Evolutionary conservation across 371 early-diverging fungal species (phyloP).

Genomic region (Rhizopus delemar): DNA sequence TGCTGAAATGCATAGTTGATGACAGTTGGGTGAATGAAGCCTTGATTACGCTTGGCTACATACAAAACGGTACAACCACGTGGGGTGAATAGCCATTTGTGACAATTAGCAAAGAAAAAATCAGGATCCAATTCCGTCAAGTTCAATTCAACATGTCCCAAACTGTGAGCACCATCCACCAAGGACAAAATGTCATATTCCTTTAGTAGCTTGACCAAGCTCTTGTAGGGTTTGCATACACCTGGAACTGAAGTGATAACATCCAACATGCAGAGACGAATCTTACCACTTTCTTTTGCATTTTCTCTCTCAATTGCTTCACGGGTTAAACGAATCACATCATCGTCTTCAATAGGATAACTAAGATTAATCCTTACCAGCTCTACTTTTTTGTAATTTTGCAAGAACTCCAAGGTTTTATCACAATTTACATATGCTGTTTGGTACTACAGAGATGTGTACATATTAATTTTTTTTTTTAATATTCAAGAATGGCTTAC

Average conservation of each 20-base stretch:
- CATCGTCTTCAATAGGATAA: conserved; percentile 35
- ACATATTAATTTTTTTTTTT: not conserved
- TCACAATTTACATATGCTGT: conserved; percentile 45
- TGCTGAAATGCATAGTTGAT: conserved; percentile 50
- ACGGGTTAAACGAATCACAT: conserved; percentile 31
- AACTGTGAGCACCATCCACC: conserved; percentile 73
- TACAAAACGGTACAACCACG: conserved; percentile 65
- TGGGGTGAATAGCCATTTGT: conserved; percentile 74
- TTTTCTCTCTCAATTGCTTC: conserved; percentile 33
- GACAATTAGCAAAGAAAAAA: conserved; percentile 71
- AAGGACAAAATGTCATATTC: conserved; percentile 58
- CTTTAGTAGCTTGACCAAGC: conserved; percentile 45
- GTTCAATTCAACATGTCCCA: conserved; percentile 66
- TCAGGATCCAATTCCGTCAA: conserved; percentile 58
- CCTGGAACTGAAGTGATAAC: conserved; percentile 59
- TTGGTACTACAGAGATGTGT: conserved; percentile 15
- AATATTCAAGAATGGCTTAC: conserved; percentile 11
- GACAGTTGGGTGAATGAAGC: conserved; percentile 50
- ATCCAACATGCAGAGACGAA: conserved; percentile 53
- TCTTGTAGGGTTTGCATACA: conserved; percentile 62
- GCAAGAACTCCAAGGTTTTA: conserved; percentile 35
- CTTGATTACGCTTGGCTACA: conserved; percentile 57
- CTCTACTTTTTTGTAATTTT: conserved; percentile 32
- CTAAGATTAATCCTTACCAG: conserved; percentile 34
- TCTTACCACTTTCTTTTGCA: conserved; percentile 31